Percentiles rank a stretch among this genome's conserved stretches.
Conservation (phyloP, 176 grass and related monocot species). For the Themeda triandra region DNA sequence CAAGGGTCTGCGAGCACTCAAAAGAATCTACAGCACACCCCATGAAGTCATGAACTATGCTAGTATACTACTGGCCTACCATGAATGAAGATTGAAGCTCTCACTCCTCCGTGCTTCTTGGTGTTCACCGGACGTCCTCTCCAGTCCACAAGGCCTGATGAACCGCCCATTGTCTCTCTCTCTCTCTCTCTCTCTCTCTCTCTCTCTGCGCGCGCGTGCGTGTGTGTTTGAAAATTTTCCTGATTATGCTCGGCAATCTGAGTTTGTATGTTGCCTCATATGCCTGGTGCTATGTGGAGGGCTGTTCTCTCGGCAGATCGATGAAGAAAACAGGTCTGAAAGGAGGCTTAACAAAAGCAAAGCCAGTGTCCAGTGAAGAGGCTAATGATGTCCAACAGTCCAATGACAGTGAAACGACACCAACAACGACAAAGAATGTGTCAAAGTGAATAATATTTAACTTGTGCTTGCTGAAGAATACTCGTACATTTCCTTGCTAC, state of each 20-base stretch:
- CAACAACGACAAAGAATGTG: not conserved
- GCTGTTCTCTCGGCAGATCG: not conserved
- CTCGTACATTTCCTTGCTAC: not conserved
- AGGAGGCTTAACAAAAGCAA: not conserved
- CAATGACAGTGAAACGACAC: constrained; percentile 16
- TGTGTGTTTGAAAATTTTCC: not conserved
- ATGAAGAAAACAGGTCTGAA: not conserved
- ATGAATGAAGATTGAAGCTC: constrained; percentile 46
- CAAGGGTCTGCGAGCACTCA: not conserved
- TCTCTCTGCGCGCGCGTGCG: not conserved
- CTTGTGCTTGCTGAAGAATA: not conserved
- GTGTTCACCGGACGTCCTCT: constrained; percentile 32
- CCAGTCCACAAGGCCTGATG: constrained; percentile 41
- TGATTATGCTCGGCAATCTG: not conserved
- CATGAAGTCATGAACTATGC: no score
- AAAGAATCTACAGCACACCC: no score
- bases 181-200: not conserved
- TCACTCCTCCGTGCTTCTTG: constrained; percentile 38
- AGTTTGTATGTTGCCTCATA: not conserved
- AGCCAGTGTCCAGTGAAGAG: not conserved
- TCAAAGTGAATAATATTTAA: not conserved
- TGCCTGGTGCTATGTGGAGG: not conserved
- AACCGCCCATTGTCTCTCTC: constrained; percentile 29
- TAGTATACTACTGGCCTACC: not conserved
- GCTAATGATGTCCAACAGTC: not conserved